Base-by-base conservation (phyloP, 31 red algal species). In the Endocladia muricata region DNA sequence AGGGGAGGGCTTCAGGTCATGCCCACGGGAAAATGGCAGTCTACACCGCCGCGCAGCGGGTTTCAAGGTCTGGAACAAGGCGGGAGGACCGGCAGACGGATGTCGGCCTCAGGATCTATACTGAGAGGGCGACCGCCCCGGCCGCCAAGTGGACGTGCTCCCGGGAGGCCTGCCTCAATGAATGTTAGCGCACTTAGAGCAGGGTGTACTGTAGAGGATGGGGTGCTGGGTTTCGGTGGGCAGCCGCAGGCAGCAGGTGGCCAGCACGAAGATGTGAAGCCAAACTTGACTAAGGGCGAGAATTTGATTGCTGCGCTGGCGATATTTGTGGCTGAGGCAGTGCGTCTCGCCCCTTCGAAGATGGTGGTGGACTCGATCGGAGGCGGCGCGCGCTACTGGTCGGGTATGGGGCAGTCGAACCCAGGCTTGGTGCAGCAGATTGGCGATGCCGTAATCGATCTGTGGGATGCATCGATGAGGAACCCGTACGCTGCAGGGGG, bases 341-440 rank as follows among this genome's bases (percentile, higher is more conserved):
- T 90, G 37, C 35, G 62, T 23, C 38, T 95, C 23, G 86, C 92
- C 19, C 85, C 80, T 35, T 71, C 66, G 63, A 88, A 95, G 65
- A 70, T 95, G 23, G 30, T 31, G 3, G 70, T 41, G 28, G 76
- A 81, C 41, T 88, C 85, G 15, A 60, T 76, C 55, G 70, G 79
- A 22, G 84, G 92, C 37, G 82, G 83, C n/a, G 17, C 81, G 47
- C 79, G 92, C 7, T 95, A 90, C 65, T 95, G 85, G 86, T 60
- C 60, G 2, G 83, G 85, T 22, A 77, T 87, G 32, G 81, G 81
- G 11, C 62, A 70, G 32, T 51, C 70, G 13, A 80, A 68, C 39
- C 22, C 68, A 32, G 92, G 92, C 17, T 71, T 95, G 23, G 75
- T 95, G 32, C 78, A 54, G 1, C 86, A 77, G 37, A 84, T 95